These are phyloP conservation scores for Botryotinia narcissicola DNA, from an alignment of 2,329 filamentous ascomycete genomes.

Conservation along the genomic window DNA sequence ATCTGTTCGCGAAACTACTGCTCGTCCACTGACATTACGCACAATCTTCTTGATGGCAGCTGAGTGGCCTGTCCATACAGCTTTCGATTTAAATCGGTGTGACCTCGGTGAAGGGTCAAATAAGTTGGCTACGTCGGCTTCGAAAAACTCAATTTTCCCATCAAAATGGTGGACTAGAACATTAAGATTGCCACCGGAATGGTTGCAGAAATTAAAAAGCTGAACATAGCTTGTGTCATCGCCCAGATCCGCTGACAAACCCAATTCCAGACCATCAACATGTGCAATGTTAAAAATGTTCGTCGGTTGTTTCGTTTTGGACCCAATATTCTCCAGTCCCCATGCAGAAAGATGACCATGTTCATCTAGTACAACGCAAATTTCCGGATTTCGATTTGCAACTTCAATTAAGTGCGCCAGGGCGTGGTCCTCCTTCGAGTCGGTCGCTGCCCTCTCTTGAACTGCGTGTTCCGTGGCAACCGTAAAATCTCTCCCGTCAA, in stretches of 20 bases:
- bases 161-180: constrained; percentile 82
- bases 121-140: constrained; percentile 73
- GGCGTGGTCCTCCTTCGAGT: constrained; percentile 62
- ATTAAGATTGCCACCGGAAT: constrained; percentile 61
- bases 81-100: constrained; percentile 58
- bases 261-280: constrained; percentile 58
- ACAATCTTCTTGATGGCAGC: constrained; percentile 80
- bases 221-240: constrained; percentile 55
- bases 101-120: constrained; percentile 68
- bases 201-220: constrained; percentile 70
- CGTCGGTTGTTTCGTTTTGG: constrained; percentile 61
- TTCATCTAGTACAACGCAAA: constrained; percentile 84
- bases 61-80: constrained; percentile 82
- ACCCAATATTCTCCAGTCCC: constrained; percentile 84
- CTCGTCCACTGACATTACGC: constrained; percentile 76
- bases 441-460: constrained; percentile 50
- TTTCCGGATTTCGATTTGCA: constrained; percentile 79
- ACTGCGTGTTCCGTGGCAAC: constrained; percentile 75
- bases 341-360: constrained; percentile 85
- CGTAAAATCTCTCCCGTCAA: constrained; percentile 78
- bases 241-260: constrained; percentile 32
- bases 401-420: constrained; percentile 83
- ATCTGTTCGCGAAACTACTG: constrained; percentile 76
- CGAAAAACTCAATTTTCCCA: constrained; percentile 78
- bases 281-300: constrained; percentile 86